Base-by-base conservation (phyloP, 208 protist genomes). In the Jaenimonas drosophilae region DNA sequence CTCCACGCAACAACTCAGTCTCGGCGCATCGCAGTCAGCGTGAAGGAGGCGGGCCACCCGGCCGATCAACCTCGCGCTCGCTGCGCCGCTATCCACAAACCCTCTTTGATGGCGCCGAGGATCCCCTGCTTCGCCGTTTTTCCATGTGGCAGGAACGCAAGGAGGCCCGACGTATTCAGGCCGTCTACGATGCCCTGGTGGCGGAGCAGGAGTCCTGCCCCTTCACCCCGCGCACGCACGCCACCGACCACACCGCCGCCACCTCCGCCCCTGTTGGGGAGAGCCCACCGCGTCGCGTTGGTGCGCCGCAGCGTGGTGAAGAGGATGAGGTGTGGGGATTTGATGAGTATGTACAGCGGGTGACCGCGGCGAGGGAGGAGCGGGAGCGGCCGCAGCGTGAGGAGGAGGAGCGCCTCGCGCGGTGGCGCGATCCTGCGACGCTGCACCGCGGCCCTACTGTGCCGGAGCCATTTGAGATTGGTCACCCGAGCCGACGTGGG, bases 111-210 rank as follows among this genome's bases (percentile, higher is more conserved):
- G 28, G 17, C 7, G n/a, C 24, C 41, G 20, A 56, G 11, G 53
- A 70, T 30, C 52, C 50, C 2, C 41, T 80, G 16, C 56, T 71
- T 16, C 60, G 52, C 17, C 72, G 77, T 6, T 52, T 87, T 9
- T 39, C 43, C 20, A 42, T 79, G 19, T 87, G 77, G 77, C 54
- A 81, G 40, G 70, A 87, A 37, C 46, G 69, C 16, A 62, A 64
- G 16, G 77, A 87, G 5, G 69, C 66, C 33, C 70, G 68, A 50
- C 68, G 69, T 6, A 46, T 82, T 16, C 70, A 78, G 51, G 47
- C 58, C 4, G 50, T 87, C 9, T 87, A 87, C 54, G 69, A 81
- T 16, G 53, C 59, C 0, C 58, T 87, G 11, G 37, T 73, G 16
- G 19, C 54, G 29, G 77, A 87, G 44, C 65, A 76, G 12, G 53